Evolutionary conservation across 768 basidiomycete species (phyloP).

Genomic region (Calocybe indica): DNA sequence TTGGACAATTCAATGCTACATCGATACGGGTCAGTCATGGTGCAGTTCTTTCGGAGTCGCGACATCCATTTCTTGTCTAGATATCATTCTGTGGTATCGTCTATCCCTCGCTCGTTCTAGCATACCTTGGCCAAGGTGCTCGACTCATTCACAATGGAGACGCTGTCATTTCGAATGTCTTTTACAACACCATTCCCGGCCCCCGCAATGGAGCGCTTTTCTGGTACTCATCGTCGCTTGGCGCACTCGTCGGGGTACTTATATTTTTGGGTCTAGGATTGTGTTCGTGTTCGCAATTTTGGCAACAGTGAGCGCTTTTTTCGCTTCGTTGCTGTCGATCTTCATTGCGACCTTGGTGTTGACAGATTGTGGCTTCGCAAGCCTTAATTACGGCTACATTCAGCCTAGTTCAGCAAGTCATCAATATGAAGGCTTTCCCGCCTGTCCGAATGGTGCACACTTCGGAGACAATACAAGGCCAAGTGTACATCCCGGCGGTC

Average conservation of each 20-base stretch:
- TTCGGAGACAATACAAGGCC: conserved; percentile 53
- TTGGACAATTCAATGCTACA: conserved; percentile 60
- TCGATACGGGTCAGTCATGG: conserved; percentile 43
- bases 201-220: conserved; percentile 44
- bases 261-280: conserved; percentile 30
- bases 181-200: conserved; percentile 64
- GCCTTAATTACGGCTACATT: conserved; percentile 68
- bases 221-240: conserved; percentile 34
- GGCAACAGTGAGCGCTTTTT: conserved; percentile 42
- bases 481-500: conserved; percentile 58
- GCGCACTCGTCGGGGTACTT: not conserved
- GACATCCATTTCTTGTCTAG: conserved; percentile 15
- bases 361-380: conserved; percentile 54
- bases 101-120: conserved; percentile 55
- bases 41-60: not conserved
- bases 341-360: not conserved
- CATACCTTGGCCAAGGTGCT: conserved; percentile 71
- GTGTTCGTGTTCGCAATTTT: conserved; percentile 58
- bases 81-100: conserved; percentile 47
- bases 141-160: conserved; percentile 48
- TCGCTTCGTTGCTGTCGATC: not conserved
- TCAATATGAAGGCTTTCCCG: conserved; percentile 54
- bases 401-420: conserved; percentile 56
- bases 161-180: conserved; percentile 45
- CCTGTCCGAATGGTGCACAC: conserved; percentile 57